Percentiles rank a stretch among this genome's conserved stretches.
Conservation (phyloP, 2,329 filamentous ascomycete species). For the Colletotrichum sp. region DNA sequence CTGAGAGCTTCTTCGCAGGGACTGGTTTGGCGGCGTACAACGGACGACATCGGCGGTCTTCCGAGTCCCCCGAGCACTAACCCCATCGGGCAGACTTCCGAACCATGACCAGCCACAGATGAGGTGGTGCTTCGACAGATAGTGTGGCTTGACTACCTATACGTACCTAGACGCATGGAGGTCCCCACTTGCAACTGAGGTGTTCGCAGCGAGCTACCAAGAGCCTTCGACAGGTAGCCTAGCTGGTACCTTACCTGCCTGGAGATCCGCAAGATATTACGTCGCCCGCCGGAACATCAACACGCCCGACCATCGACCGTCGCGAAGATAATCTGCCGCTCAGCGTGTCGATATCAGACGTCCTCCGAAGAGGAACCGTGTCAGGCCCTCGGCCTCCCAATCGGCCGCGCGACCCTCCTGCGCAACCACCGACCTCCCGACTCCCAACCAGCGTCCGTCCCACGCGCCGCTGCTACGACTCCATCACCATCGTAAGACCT, state of each 20-base stretch:
- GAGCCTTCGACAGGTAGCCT: background rate
- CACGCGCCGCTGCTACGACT: background rate
- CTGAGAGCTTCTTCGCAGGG: background rate
- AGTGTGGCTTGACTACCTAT: constrained; percentile 6
- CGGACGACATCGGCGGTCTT: constrained; percentile 17
- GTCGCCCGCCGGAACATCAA: background rate
- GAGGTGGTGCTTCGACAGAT: background rate
- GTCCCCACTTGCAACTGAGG: constrained; percentile 3
- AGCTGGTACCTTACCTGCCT: background rate
- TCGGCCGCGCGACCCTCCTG: background rate
- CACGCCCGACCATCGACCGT: background rate
- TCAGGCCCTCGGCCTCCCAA: background rate
- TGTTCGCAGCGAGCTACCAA: background rate
- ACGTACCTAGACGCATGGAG: background rate
- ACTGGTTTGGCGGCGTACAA: constrained; percentile 1
- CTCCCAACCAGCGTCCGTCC: background rate
- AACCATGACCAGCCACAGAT: background rate
- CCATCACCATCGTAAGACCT: background rate
- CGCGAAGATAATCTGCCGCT: background rate
- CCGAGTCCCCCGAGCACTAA: background rate
- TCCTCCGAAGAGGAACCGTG: background rate
- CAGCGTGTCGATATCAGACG: background rate
- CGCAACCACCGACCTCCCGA: background rate
- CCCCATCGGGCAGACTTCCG: background rate
- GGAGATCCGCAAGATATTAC: background rate